Evolutionary conservation across 441 rosid genomes (phyloP).

Genomic region (Erodium texanum): DNA sequence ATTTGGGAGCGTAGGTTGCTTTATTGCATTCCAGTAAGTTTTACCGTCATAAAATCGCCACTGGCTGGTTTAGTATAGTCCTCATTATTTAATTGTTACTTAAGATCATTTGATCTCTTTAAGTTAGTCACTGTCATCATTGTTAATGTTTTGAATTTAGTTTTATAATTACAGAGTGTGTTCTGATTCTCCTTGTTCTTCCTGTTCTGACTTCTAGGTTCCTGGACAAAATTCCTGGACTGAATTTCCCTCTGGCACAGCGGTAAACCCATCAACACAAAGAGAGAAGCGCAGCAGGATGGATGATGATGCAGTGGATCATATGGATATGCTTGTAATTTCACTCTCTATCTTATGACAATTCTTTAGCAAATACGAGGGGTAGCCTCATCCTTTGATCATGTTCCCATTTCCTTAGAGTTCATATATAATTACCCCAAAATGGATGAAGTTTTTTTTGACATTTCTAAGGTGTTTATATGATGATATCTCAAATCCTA

Average conservation of each 20-base stretch:
- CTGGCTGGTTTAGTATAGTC: no score
- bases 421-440: not conserved
- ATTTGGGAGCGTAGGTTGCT: constrained; percentile 34
- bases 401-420: not conserved
- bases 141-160: no score
- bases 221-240: constrained; percentile 83
- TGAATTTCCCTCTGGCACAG: constrained; percentile 35
- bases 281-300: constrained; percentile 69
- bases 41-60: not conserved
- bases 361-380: no score
- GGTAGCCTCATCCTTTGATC: no score
- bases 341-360: not conserved
- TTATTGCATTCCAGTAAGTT: constrained; percentile 68
- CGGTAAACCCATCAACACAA: constrained; percentile 25
- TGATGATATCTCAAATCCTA: not conserved
- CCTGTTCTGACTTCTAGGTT: constrained; percentile 32
- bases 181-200: constrained; percentile 3
- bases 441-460: not conserved
- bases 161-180: no score
- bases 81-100: no score
- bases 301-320: constrained; percentile 46
- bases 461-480: not conserved
- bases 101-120: no score
- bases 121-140: no score
- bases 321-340: constrained; percentile 33